Percentiles rank a stretch among this genome's conserved stretches.
Evolutionary conservation across 2,329 filamentous ascomycete genomes (phyloP).

Genomic region (Cryphonectria naterciae): DNA sequence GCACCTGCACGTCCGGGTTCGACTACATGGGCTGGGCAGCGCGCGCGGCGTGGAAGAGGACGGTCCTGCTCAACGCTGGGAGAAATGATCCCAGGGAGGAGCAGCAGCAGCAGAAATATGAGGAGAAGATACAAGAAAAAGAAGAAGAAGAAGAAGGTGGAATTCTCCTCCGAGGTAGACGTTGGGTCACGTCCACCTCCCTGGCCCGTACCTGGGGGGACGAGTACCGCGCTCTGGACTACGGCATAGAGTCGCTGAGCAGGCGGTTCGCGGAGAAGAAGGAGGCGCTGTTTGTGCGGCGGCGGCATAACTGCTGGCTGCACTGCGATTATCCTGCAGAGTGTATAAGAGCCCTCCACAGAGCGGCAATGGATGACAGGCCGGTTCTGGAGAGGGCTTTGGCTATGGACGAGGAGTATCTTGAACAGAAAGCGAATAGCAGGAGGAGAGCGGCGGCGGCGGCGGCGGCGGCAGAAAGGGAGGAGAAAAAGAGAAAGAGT

Average conservation of each 20-base stretch:
- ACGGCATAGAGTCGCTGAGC: neutral
- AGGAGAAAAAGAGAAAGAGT: neutral
- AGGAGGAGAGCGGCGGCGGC: neutral
- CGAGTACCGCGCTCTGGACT: slow-evolving; percentile 9
- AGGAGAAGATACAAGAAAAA: neutral
- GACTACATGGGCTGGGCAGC: slow-evolving; percentile 41
- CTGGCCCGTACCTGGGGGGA: slow-evolving; percentile 18
- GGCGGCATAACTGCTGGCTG: slow-evolving; percentile 33
- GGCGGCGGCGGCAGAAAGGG: too few species aligned
- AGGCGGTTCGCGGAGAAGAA: neutral
- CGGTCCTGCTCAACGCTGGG: slow-evolving; percentile 21
- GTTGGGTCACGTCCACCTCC: neutral
- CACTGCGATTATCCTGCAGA: slow-evolving; percentile 38
- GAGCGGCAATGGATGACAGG: slow-evolving; percentile 26
- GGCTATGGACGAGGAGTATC: slow-evolving; percentile 12
- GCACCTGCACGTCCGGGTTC: slow-evolving; percentile 37
- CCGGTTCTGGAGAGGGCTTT: slow-evolving; percentile 20
- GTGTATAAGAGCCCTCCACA: slow-evolving; percentile 32
- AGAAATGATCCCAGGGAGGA: too few species aligned
- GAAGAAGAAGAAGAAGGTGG: neutral
- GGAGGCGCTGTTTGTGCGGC: slow-evolving; percentile 32
- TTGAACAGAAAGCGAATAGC: neutral
- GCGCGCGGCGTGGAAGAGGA: slow-evolving; percentile 39
- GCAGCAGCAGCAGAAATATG: neutral
- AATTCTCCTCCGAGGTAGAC: neutral